A percentile compares a stretch with the other conserved stretches of the same genome.
phyloP scores from a whole-genome alignment of 2,329 filamentous ascomycete genomes.

The Arthrobotrys sphaeroides region DNA sequence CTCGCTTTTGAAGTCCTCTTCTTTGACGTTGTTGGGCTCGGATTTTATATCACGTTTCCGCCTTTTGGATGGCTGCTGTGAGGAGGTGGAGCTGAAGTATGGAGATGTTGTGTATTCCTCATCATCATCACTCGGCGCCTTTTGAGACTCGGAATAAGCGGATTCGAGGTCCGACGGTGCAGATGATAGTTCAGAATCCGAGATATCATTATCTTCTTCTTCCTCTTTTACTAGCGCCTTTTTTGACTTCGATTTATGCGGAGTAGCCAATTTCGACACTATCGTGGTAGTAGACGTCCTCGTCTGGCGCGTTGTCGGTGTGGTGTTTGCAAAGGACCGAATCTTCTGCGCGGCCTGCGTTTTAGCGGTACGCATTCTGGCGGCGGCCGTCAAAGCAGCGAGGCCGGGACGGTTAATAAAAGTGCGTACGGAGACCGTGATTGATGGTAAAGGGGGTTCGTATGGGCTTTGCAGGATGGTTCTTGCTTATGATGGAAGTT shows the following conservation, averaged over 20 bases:
- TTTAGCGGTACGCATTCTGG: conserved; percentile 43
- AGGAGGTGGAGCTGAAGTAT: conserved; percentile 34
- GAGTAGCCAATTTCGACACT: conserved; percentile 37
- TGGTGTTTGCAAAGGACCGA: conserved; percentile 45
- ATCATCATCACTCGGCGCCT: conserved; percentile 33
- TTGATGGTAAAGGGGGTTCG: background rate
- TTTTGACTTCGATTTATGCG: conserved; percentile 7
- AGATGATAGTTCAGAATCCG: conserved; percentile 46
- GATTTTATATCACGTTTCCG: conserved; percentile 24
- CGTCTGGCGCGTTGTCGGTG: conserved; percentile 32
- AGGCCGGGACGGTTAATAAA: background rate
- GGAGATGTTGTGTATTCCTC: conserved; percentile 46
- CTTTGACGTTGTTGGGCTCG: background rate
- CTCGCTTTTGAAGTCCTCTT: background rate
- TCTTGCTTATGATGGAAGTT: background rate
- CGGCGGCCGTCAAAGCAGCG: background rate
- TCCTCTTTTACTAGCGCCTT: background rate
- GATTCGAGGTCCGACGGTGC: conserved; percentile 51
- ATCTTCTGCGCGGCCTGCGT: conserved; percentile 38
- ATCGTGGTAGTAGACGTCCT: conserved; percentile 26
- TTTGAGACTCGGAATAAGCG: conserved; percentile 27
- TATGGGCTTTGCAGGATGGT: background rate
- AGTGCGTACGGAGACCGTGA: background rate
- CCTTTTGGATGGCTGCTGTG: conserved; percentile 32
- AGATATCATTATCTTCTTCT: background rate